A percentile compares a stretch with the other conserved stretches of the same genome.
These are phyloP conservation scores for Ramichloridium luteum DNA, from an alignment of 2,329 filamentous ascomycete species.

Conservation along the genomic window DNA sequence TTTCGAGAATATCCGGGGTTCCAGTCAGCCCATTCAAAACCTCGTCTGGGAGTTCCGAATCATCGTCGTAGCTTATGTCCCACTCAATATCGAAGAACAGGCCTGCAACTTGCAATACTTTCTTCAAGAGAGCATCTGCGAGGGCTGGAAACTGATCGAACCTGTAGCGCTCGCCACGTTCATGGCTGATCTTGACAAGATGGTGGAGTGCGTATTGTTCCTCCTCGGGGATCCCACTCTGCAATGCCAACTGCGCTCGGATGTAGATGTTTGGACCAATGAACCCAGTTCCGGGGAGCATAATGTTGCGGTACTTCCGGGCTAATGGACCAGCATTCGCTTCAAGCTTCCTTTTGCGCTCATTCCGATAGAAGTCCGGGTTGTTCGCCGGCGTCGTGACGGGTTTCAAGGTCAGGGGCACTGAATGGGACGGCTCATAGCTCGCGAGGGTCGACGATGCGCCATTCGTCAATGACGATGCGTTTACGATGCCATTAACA, in stretches of 20 bases:
- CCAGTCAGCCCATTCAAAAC: conserved; percentile 54
- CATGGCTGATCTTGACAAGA: conserved; percentile 86
- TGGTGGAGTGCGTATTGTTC: conserved; percentile 91
- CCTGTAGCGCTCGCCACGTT: conserved; percentile 88
- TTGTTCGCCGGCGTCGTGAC: conserved; percentile 66
- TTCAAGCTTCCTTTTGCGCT: conserved; percentile 36
- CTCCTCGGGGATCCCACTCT: conserved; percentile 66
- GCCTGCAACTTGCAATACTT: conserved; percentile 63
- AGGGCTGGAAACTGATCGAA: conserved; percentile 85
- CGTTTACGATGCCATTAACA: conserved; percentile 36
- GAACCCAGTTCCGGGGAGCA: conserved; percentile 50
- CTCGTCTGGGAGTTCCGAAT: conserved; percentile 31
- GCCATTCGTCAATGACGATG: conserved; percentile 16
- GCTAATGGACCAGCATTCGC: conserved; percentile 31
- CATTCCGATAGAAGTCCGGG: conserved; percentile 52
- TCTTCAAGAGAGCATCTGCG: conserved; percentile 76
- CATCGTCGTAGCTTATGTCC: conserved; percentile 57
- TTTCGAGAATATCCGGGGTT: conserved; percentile 59
- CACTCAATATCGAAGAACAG: conserved; percentile 76
- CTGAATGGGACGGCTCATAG: conserved; percentile 54
- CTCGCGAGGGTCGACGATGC: conserved; percentile 46
- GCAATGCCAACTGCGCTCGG: conserved; percentile 70
- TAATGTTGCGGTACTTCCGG: conserved; percentile 40
- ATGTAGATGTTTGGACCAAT: conserved; percentile 82
- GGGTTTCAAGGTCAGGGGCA: conserved; percentile 56